Base-by-base conservation (phyloP, 768 basidiomycete genomes). In the Clathrus columnatus region DNA sequence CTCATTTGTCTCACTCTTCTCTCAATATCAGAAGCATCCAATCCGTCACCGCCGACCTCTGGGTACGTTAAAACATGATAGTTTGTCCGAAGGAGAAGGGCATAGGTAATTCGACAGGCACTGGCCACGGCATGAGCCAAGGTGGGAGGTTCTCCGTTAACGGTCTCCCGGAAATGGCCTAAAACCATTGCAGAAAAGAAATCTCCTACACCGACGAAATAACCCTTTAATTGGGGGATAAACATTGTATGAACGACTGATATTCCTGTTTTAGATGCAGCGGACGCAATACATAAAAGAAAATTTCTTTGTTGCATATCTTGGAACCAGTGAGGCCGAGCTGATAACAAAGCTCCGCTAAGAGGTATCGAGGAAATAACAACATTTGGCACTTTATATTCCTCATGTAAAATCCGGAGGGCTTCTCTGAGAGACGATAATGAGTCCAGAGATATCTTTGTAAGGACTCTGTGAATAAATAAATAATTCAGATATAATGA, bases 171-270 rank as follows among this genome's bases (percentile, higher is more conserved):
- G 68, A 83, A 97, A 63, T 93, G 86, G 0, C 83, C 93, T 4
- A 95, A 75, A 24, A 94, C 81, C 54, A 97, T 81, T 1, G 95
- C 89, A 5, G 92, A 92, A 73, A 98, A 97, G 54, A 97, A 82
- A 68, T 99, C 96, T 17, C 96, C 96, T 10, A 96, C 94, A 23
- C 96, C 96, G 18, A 91, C 87, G 68, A 93, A 98, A 72, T 97
- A 96, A 10, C 93, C 94, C 5, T 85, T 80, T 45, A 97, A 77
- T 26, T 85, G 77, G 2, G 86, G 85, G 7, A 99, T 82, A 44
- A 75, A 78, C 63, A 82, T 82, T 0, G 82, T 83, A 68, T 87
- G 81, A 2, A 94, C 80, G 0, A 68, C 65, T 0, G 79, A 78
- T 28, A 53, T 10, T 18, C 52, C 59, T 17, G 62, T 60, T 32